These are phyloP conservation scores for Xylaria sp. DNA, from an alignment of 2,329 filamentous ascomycete genomes.

Conservation along the genomic window DNA sequence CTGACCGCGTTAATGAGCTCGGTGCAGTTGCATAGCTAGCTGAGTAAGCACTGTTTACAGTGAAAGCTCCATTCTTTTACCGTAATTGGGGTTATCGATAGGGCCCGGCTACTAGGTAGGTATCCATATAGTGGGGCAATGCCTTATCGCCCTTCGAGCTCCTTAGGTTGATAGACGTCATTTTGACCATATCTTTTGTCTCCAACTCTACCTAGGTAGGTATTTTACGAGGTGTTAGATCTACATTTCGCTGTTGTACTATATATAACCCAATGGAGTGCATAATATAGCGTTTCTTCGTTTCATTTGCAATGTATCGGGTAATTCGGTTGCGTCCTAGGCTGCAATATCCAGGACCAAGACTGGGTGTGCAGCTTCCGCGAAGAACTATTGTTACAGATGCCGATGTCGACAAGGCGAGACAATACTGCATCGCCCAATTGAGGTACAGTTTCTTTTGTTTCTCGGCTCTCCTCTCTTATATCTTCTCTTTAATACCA, in stretches of 20 bases:
- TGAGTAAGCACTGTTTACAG: too few relatives aligned
- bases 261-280: conserved; percentile 25
- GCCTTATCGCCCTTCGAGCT: not conserved
- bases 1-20: conserved; percentile 51
- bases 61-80: not conserved
- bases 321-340: conserved; percentile 40
- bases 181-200: conserved; percentile 14
- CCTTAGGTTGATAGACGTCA: not conserved
- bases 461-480: not conserved
- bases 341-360: conserved; percentile 40
- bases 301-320: conserved; percentile 43
- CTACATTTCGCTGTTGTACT: not conserved
- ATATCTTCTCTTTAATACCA: not conserved
- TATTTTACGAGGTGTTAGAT: not conserved
- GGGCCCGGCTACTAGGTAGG: too few relatives aligned
- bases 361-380: conserved; percentile 29
- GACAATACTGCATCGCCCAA: conserved; percentile 65
- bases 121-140: not conserved
- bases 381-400: conserved; percentile 60
- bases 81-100: too few relatives aligned
- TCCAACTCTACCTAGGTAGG: not conserved
- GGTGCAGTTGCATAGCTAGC: not conserved
- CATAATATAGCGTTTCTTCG: conserved; percentile 26
- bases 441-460: conserved; percentile 54
- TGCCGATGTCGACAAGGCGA: conserved; percentile 63